phyloP scores from a whole-genome alignment of 345 rosid species.

The Atalantia buxifolia region DNA sequence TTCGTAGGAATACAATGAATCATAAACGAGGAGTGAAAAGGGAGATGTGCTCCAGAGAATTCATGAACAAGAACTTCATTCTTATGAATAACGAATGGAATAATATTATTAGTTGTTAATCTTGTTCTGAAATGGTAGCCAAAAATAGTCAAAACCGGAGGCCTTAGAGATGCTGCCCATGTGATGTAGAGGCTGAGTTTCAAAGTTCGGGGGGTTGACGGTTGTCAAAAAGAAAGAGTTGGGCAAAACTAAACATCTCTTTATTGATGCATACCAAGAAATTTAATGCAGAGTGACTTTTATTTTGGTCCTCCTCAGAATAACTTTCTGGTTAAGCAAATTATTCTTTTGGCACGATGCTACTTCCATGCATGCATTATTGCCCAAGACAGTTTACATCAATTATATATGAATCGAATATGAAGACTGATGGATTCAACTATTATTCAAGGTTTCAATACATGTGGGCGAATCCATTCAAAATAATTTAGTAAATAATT shows the following conservation, averaged over 20 bases:
- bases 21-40: background rate
- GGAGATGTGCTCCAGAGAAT: background rate
- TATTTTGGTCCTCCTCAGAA: background rate
- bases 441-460: background rate
- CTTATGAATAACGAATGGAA: background rate
- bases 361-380: background rate
- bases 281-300: no score
- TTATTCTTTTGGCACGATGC: background rate
- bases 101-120: background rate
- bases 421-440: background rate
- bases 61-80: background rate
- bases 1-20: background rate
- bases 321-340: constrained; percentile 6
- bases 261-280: background rate
- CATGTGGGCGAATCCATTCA: background rate
- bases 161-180: constrained; percentile 11
- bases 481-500: background rate
- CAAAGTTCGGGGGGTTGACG: constrained; percentile 6
- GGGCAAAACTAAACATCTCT: background rate
- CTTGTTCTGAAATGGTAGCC: background rate
- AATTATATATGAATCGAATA: background rate
- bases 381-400: background rate
- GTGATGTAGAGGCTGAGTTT: constrained; percentile 7
- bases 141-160: constrained; percentile 16
- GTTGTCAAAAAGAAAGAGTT: constrained; percentile 22